phyloP scores from a whole-genome alignment of 1,284 basidiomycete species.

The Cryptococcus sp. region DNA sequence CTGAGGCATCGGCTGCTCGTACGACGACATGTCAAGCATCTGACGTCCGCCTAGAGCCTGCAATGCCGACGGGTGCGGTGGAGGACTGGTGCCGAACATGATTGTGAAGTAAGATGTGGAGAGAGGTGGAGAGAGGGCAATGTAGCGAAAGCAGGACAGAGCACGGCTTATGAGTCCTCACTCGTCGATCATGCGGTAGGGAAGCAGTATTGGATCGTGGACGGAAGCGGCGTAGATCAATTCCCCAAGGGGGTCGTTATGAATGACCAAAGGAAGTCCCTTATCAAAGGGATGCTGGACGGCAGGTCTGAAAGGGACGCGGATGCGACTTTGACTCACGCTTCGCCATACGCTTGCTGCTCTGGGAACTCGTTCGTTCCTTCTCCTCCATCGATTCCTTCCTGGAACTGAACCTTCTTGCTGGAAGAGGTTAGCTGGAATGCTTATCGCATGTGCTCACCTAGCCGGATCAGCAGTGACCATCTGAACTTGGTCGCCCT shows the following conservation, averaged over 20 bases:
- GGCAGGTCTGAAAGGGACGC: background rate
- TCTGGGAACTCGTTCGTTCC: background rate
- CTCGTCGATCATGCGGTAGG: background rate
- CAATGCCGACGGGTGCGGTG: constrained; percentile 15
- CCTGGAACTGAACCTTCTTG: constrained; percentile 11
- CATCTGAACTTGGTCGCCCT: constrained; percentile 3
- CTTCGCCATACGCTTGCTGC: constrained; percentile 6
- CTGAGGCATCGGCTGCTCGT: constrained; percentile 19
- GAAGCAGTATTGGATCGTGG: too few species aligned
- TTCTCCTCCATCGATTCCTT: background rate
- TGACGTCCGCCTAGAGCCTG: constrained; percentile 15
- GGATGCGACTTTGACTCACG: constrained; percentile 13
- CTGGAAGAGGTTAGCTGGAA: constrained; percentile 9
- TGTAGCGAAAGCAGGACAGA: background rate
- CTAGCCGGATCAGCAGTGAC: background rate
- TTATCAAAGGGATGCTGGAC: background rate
- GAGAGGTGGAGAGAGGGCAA: background rate
- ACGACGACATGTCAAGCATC: constrained; percentile 8
- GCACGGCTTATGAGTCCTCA: background rate
- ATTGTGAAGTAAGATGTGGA: background rate
- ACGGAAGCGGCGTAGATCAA: too few species aligned
- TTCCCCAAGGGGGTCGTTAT: background rate
- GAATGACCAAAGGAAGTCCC: background rate
- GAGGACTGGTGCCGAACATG: constrained; percentile 23
- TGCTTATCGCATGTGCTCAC: too few species aligned